Evolutionary conservation across 2,329 filamentous ascomycete species (phyloP), one percentile per base, ranked within the genome.

Genomic region (Aureobasidium lini): DNA sequence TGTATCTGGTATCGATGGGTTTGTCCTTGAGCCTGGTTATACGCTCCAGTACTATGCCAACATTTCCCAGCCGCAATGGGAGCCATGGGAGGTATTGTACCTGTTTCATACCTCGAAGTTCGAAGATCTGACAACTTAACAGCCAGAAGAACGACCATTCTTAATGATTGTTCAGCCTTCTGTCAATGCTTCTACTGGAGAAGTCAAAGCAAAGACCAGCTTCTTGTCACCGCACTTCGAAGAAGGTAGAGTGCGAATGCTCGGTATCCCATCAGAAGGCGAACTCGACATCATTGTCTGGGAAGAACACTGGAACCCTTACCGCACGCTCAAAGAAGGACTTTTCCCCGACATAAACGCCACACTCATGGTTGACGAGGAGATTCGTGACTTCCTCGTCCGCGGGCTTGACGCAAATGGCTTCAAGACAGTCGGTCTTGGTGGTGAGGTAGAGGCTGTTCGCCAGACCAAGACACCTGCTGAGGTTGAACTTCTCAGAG

Each of bases 221-320:
- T 86, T 84, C 62, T 72, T 86, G 0, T 77, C 80, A 1, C 83
- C 84, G 0, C 76, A 79, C 42, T 85, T 86, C 54, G 83, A 86
- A 64, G 83, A 81, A 42, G 81, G 80, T 13, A 77, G 84, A 32
- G 83, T 81, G 0, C 75, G 79, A 29, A 76, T 86, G 67, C 75
- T 86, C 6, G 76, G 76, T 1, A 85, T 86, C 72, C 83, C 84
- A 0, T 76, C 76, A 5, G 70, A 76, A 2, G 68, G 75, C 2
- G 72, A 77, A 15, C 72, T 86, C 6, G 74, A 80, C 10, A 80
- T 84, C 40, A 74, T 86, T 13, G 73, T 76, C 0, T 86, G 84
- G 77, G 82, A 86, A 68, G 84, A 86, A 64, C 82, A 85, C 63
- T 85, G 82, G 83, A 77, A 85, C 66, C 83, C 83, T 1, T 87